Evolutionary conservation across 495 filamentous ascomycete species (phyloP).

Genomic region (Mytilinidion resinicola): DNA sequence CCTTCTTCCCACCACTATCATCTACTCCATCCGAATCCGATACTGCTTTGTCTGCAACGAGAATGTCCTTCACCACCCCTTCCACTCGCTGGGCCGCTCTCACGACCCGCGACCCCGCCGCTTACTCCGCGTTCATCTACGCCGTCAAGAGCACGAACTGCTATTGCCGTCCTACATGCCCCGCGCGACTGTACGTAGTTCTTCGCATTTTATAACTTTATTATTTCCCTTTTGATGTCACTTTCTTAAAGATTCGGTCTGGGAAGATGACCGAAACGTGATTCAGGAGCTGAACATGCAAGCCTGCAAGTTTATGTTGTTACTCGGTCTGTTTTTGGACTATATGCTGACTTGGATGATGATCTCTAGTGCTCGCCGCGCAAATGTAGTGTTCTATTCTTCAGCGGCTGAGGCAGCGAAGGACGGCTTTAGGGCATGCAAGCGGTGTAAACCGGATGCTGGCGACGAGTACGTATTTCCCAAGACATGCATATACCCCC

Average conservation of each 20-base stretch:
- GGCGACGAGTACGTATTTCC: slow-evolving; percentile 5
- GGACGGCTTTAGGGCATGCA: slow-evolving; percentile 57
- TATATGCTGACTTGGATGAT: too few relatives aligned
- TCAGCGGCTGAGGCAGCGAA: slow-evolving; percentile 48
- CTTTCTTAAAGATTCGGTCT: too few relatives aligned
- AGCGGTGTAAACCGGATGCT: slow-evolving; percentile 54
- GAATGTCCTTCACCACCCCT: slow-evolving; percentile 29
- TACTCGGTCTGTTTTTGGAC: too few relatives aligned
- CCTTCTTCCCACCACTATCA: neutral
- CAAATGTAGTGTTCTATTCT: slow-evolving; percentile 55
- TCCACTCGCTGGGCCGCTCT: slow-evolving; percentile 53
- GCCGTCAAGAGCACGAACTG: slow-evolving; percentile 56
- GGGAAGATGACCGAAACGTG: too few relatives aligned
- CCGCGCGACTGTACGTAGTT: slow-evolving; percentile 42
- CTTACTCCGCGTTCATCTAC: slow-evolving; percentile 54
- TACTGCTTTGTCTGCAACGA: too few relatives aligned
- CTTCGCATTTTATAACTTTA: too few relatives aligned
- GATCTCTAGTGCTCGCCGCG: slow-evolving; percentile 43
- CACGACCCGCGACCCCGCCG: slow-evolving; percentile 44
- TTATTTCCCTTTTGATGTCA: too few relatives aligned
- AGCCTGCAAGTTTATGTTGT: too few relatives aligned
- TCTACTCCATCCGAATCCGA: too few relatives aligned
- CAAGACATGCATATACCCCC: too few relatives aligned
- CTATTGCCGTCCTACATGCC: slow-evolving; percentile 58
- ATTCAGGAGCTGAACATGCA: too few relatives aligned